Evolutionary conservation across 768 basidiomycete species (phyloP).

Genomic region (Kwoniella shandongensis): DNA sequence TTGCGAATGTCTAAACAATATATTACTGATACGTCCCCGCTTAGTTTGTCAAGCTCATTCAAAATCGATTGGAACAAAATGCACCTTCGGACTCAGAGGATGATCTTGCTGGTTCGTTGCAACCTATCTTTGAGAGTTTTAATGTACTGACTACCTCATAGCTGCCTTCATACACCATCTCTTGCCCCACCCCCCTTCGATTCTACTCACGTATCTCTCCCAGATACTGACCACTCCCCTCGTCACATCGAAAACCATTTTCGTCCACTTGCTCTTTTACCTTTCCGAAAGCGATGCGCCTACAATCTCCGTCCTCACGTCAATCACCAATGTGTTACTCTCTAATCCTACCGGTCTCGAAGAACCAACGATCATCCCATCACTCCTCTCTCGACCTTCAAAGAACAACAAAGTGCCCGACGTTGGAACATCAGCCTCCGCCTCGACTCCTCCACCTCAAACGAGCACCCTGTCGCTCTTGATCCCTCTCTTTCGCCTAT

Average conservation of each 20-base stretch:
- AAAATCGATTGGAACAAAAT: background rate
- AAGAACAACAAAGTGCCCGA: constrained; percentile 16
- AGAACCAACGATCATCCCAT: constrained; percentile 14
- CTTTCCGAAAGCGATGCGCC: constrained; percentile 3
- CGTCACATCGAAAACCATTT: constrained; percentile 15
- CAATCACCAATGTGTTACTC: constrained; percentile 20
- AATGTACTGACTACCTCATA: too few species aligned
- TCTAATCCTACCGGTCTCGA: constrained; percentile 18
- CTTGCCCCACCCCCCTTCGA: constrained; percentile 20
- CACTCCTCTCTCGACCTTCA: constrained; percentile 8
- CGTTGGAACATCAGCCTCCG: constrained; percentile 38
- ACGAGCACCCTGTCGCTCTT: constrained; percentile 26
- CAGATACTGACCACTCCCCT: constrained; percentile 8
- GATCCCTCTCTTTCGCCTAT: constrained; percentile 31
- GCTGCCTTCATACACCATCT: constrained; percentile 22
- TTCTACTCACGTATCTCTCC: constrained; percentile 30
- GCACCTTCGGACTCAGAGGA: background rate
- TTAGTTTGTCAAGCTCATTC: constrained; percentile 21
- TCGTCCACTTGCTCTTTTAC: constrained; percentile 18
- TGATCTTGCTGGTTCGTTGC: constrained; percentile 14
- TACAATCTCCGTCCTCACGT: constrained; percentile 5
- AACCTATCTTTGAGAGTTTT: background rate
- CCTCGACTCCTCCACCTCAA: constrained; percentile 2
- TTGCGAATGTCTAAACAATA: background rate
- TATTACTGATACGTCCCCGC: background rate